These are phyloP conservation scores for Coemansia sp. DNA, from an alignment of 192 early-diverging fungal species.

Conservation along the genomic window DNA sequence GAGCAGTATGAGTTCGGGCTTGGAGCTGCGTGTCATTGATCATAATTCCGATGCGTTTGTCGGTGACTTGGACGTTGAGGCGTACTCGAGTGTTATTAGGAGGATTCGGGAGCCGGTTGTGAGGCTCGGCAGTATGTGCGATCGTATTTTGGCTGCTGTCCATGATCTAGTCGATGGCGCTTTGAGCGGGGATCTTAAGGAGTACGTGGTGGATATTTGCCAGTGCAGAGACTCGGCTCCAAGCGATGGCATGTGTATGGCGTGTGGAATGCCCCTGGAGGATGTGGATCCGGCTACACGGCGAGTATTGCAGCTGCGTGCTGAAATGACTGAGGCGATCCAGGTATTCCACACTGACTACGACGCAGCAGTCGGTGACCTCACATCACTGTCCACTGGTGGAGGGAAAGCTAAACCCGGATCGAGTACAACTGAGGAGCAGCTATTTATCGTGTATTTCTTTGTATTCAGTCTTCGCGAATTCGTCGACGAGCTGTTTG, in stretches of 20 bases:
- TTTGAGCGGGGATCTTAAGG: slow-evolving; percentile 12
- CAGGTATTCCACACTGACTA: slow-evolving; percentile 33
- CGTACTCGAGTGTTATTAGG: slow-evolving; percentile 37
- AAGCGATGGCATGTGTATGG: background rate
- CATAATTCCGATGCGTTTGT: slow-evolving; percentile 4
- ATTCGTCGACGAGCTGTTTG: slow-evolving; percentile 68
- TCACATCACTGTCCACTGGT: slow-evolving; percentile 5
- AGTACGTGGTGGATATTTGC: background rate
- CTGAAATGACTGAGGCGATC: slow-evolving; percentile 19
- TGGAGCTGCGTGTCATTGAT: slow-evolving; percentile 59
- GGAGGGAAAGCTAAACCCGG: background rate
- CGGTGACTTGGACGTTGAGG: slow-evolving; percentile 19
- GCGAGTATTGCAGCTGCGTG: slow-evolving; percentile 18
- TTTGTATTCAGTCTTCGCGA: slow-evolving; percentile 80
- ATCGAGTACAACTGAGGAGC: slow-evolving; percentile 58
- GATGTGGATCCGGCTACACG: slow-evolving; percentile 1
- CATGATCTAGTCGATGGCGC: slow-evolving; percentile 38
- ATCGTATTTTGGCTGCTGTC: slow-evolving; percentile 35
- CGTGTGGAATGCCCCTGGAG: background rate
- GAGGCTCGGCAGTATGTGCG: slow-evolving; percentile 41
- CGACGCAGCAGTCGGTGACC: slow-evolving; percentile 24
- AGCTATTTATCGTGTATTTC: slow-evolving; percentile 78
- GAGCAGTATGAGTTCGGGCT: slow-evolving; percentile 69
- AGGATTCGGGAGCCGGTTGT: slow-evolving; percentile 43
- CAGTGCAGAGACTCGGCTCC: background rate